Evolutionary conservation across 2,329 filamentous ascomycete genomes (phyloP).

Genomic region (Alternaria triticina): DNA sequence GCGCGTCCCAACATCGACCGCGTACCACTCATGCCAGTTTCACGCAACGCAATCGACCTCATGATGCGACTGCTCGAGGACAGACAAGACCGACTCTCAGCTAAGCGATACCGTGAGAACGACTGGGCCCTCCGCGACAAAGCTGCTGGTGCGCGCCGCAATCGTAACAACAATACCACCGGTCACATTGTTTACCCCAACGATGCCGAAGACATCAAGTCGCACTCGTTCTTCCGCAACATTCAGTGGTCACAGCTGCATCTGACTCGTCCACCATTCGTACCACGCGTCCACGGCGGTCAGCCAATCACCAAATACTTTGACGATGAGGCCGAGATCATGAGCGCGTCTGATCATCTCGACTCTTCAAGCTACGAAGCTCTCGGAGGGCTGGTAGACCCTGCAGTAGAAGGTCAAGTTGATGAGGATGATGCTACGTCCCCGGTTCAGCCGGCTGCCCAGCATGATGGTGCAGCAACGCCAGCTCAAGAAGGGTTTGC

Average conservation of each 20-base stretch:
- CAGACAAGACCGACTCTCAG: constrained; percentile 77
- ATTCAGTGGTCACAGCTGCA: constrained; percentile 81
- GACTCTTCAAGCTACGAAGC: constrained; percentile 44
- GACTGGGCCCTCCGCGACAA: constrained; percentile 54
- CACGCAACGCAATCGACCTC: constrained; percentile 75
- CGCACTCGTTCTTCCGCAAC: constrained; percentile 82
- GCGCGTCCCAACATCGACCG: constrained; percentile 59
- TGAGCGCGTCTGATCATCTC: constrained; percentile 47
- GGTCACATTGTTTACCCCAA: constrained; percentile 77
- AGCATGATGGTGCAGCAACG: background rate
- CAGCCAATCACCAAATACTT: constrained; percentile 79
- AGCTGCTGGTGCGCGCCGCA: constrained; percentile 26
- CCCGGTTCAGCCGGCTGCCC: background rate
- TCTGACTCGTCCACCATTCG: constrained; percentile 73
- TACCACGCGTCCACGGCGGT: constrained; percentile 69
- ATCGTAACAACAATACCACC: constrained; percentile 46
- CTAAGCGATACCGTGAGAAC: constrained; percentile 73
- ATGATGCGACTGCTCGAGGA: constrained; percentile 76
- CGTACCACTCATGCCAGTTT: constrained; percentile 59
- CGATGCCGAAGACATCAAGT: constrained; percentile 88
- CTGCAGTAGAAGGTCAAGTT: background rate
- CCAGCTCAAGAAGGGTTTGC: background rate
- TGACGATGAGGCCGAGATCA: constrained; percentile 76
- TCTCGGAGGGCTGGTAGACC: background rate
- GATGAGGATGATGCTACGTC: constrained; percentile 1